Evolutionary conservation across 176 grass and related monocot species (phyloP).

Genomic region (Dendrocalamus sinicus): DNA sequence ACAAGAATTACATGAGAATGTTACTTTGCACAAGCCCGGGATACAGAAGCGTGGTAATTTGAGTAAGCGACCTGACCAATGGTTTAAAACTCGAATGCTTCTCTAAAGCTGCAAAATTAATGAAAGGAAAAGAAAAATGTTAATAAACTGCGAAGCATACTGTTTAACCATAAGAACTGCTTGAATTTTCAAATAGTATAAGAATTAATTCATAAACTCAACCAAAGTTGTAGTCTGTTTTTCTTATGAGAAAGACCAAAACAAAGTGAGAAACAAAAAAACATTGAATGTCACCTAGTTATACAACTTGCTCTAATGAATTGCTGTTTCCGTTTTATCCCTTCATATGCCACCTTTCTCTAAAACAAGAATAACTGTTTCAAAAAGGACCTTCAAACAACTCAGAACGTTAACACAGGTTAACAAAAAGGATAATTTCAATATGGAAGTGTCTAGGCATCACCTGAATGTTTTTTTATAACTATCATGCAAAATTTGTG

Average conservation of each 20-base stretch:
- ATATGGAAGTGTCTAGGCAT: not conserved
- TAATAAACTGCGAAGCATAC: not conserved
- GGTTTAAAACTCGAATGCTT: slow-evolving; percentile 58
- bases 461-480: too few relatives aligned
- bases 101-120: slow-evolving; percentile 56
- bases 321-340: not conserved
- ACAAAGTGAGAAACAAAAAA: slow-evolving; percentile 24
- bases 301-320: not conserved
- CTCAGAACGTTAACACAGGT: not conserved
- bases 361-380: slow-evolving; percentile 13
- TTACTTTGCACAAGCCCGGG: slow-evolving; percentile 59
- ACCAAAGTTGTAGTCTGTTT: not conserved
- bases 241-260: not conserved
- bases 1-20: slow-evolving; percentile 52
- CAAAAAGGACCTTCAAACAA: not conserved
- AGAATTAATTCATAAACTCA: slow-evolving; percentile 11
- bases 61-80: slow-evolving; percentile 53
- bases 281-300: not conserved
- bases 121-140: not conserved
- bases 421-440: not conserved
- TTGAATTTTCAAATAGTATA: not conserved
- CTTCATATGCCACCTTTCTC: slow-evolving; percentile 3
- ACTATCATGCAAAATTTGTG: too few relatives aligned
- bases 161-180: not conserved
- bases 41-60: slow-evolving; percentile 63